Evolutionary conservation across 352 stramenopile genomes (phyloP).

Genomic region (Phytophthora macrochlamydospora): DNA sequence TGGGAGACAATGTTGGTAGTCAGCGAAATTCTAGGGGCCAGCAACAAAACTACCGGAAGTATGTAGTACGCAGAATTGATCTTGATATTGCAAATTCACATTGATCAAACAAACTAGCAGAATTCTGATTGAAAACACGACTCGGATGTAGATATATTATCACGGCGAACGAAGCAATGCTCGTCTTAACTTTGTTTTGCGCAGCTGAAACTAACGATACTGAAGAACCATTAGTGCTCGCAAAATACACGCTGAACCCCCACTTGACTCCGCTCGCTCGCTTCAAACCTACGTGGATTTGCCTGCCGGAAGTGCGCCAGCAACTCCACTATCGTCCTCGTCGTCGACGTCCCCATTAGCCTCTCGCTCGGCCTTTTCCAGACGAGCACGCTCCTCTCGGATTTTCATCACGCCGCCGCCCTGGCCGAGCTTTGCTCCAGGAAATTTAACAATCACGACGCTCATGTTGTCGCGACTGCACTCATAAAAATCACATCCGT

Average conservation of each 20-base stretch:
- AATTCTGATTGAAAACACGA: neutral
- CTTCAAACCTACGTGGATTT: conserved; percentile 32
- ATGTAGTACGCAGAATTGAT: conserved; percentile 22
- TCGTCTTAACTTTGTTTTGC: conserved; percentile 3
- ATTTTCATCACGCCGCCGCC: conserved; percentile 69
- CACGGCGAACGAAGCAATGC: conserved; percentile 5
- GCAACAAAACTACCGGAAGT: conserved; percentile 14
- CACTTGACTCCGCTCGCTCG: conserved; percentile 11
- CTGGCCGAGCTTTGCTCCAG: conserved; percentile 60
- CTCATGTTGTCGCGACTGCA: conserved; percentile 87
- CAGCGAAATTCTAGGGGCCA: conserved; percentile 12
- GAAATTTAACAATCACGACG: conserved; percentile 80
- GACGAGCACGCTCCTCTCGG: conserved; percentile 52
- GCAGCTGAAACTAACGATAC: conserved; percentile 11
- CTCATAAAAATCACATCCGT: neutral
- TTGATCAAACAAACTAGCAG: conserved; percentile 1
- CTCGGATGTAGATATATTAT: conserved; percentile 1
- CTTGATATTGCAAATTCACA: conserved; percentile 17
- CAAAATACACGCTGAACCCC: conserved; percentile 8
- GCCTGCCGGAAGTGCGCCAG: conserved; percentile 10
- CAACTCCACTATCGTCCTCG: conserved; percentile 20
- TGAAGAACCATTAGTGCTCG: conserved; percentile 21
- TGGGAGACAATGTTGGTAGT: neutral
- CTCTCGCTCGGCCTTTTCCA: conserved; percentile 49
- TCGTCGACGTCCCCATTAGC: conserved; percentile 22